Base-by-base conservation (phyloP, 192 early-diverging fungal species). In the Podochytrium sp. region DNA sequence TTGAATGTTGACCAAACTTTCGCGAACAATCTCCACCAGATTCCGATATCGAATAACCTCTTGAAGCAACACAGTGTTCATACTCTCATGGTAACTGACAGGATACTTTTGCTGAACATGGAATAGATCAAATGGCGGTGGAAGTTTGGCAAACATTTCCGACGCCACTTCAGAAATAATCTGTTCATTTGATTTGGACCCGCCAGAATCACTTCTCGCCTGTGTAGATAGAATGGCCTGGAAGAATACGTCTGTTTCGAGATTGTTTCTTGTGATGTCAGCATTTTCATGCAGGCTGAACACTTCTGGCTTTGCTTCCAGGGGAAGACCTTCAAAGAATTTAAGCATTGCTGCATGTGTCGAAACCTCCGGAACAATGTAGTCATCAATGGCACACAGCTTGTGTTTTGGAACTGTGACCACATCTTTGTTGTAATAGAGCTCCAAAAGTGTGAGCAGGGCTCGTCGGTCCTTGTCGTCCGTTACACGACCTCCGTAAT, bases 201-300 rank as follows among this genome's bases (percentile, higher is more conserved):
- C 82, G 25, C 81, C 80, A 49, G 75, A 70, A 27, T 80, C 82
- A 25, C 78, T 79, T 7, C 71, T 18, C 20, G 77, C 84, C 58
- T 89, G 85, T 3, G 87, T 87, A 2, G 69, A 51, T 23, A 89
- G 66, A 32, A 89, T 84, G 7, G 87, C 77, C 41, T 81, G 65
- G 74, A 89, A 87, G 67, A 89, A 86, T 18, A 63, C 55, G 37
- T 89, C 85, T 7, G 86, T 88, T 74, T 87, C 87, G 7, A 89
- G 74, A 58, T 89, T 84, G 60, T 87, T 89, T 51, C 83, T 80
- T 12, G 85, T 80, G 63, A 89, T 89, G 66, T 89, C 87, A 27
- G 87, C 87, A 69, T 89, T 89, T 64, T 89, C 87, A 58, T 89
- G 87, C 23, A 89, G 65, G 69, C 77, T 71, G 79, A 89, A 89